Evolutionary conservation across 2,329 filamentous ascomycete genomes (phyloP), one percentile per base, ranked within the genome.

Genomic region (Ophiostoma piceae): DNA sequence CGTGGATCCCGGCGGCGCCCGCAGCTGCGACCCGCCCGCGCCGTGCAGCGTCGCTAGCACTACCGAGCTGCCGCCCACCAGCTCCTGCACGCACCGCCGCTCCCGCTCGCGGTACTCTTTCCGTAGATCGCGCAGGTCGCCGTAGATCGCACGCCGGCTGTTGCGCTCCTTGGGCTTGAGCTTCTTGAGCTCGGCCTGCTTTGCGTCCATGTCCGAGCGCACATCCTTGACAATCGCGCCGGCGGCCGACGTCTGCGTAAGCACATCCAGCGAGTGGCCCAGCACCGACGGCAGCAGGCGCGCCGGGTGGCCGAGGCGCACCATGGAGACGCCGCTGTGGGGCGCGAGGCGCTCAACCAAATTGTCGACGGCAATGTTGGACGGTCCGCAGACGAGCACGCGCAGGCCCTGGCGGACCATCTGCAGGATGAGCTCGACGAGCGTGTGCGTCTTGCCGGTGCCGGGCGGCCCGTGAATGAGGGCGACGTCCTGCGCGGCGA

Each of bases 311-410:
- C 95, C 95, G 0, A 99, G 86, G 1, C 95, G 90, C 47, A 98
- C 86, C 75, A 98, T 92, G 0, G 92, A 90, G 1, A 97, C 84
- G 76, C 92, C 93, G 75, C 92, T 93, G 78, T 94, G 91, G 0
- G 91, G 88, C 1, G 93, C 88, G 1, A 98, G 85, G 8, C 95
- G 88, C 79, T 99, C 95, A 9, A 97, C 94, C 71, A 99, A 96
- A 77, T 99, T 99, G 84, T 99, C 95, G 0, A 99, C 95, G 0
- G 92, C 95, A 74, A 99, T 94, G 77, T 99, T 99, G 39, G 92
- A 97, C 0, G 95, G 95, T 0, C 94, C 95, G 76, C 95, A 98
- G n/a, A 98, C 94, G 1, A 98, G 84, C 12, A 98, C 83, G 1
- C 93, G 87, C 69, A 89, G 84, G 43, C 88, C 85, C 32, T 87